Conservation (phyloP, 179 eudicot species). For the Beta corolliflora region DNA sequence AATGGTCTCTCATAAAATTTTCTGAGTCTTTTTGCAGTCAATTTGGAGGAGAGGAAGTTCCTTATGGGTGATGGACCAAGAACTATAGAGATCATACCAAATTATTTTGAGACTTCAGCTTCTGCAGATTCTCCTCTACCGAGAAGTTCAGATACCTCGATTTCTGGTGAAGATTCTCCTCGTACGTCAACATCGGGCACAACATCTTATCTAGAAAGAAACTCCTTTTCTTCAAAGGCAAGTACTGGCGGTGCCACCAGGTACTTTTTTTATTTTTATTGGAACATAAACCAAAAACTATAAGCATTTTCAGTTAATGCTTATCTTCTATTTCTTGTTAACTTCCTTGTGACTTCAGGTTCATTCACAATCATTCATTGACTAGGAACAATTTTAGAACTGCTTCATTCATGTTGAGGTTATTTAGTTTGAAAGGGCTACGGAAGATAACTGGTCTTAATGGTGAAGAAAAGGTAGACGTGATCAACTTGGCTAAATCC, state of each 20-base stretch:
- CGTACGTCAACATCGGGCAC: slow-evolving; percentile 47
- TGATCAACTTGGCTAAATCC: not conserved
- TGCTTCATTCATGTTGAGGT: slow-evolving; percentile 71
- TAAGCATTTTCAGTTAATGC: slow-evolving; percentile 24
- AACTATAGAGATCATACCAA: slow-evolving; percentile 60
- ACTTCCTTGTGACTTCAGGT: slow-evolving; percentile 34
- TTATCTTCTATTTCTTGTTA: slow-evolving; percentile 15
- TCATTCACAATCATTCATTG: slow-evolving; percentile 37
- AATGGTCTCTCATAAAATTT: not conserved
- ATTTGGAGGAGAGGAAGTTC: slow-evolving; percentile 1
- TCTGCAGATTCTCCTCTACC: slow-evolving; percentile 47
- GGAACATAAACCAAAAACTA: not conserved
- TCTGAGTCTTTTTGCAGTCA: not conserved
- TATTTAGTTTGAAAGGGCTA: slow-evolving; percentile 62
- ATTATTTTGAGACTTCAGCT: slow-evolving; percentile 66
- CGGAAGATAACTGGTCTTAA: slow-evolving; percentile 55
- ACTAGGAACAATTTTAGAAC: slow-evolving; percentile 49
- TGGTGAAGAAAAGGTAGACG: slow-evolving; percentile 74
- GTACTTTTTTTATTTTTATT: slow-evolving; percentile 32
- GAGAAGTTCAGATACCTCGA: slow-evolving; percentile 40
- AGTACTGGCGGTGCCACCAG: slow-evolving; percentile 38
- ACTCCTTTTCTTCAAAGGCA: slow-evolving; percentile 34
- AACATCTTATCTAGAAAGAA: slow-evolving; percentile 35
- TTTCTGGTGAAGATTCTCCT: slow-evolving; percentile 47
- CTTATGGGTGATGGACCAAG: slow-evolving; percentile 83